phyloP scores from a whole-genome alignment of 164 flowering plant species.

The grape (Vitis vinifera) region DNA sequence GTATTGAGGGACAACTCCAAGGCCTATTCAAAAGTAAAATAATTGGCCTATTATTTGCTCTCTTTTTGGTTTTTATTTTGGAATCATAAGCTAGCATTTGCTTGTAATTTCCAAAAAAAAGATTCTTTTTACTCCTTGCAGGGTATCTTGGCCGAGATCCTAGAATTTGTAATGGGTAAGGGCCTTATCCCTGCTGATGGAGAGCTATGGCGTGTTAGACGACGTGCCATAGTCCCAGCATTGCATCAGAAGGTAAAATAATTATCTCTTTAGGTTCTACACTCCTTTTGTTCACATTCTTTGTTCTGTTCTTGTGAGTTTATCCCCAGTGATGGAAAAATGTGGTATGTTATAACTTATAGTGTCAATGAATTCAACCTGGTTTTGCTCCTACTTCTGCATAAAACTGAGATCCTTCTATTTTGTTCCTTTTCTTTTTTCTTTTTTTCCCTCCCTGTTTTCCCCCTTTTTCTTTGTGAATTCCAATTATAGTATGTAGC shows the following conservation, averaged over 20 bases:
- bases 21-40: slow-evolving; percentile 85
- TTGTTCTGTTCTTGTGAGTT: neutral
- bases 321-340: neutral
- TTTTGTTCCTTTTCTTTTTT: neutral
- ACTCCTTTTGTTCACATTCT: neutral
- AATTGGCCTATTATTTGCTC: neutral
- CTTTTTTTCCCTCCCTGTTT: neutral
- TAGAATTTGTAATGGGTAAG: slow-evolving; percentile 98
- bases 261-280: neutral
- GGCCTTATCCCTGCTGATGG: slow-evolving; percentile 99
- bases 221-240: slow-evolving; percentile 96
- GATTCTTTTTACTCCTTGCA: slow-evolving; percentile 23
- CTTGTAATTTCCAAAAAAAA: neutral
- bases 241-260: slow-evolving; percentile 81
- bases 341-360: neutral
- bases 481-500: slow-evolving; percentile 65
- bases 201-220: slow-evolving; percentile 89
- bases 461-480: neutral
- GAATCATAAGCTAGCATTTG: neutral
- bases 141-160: slow-evolving; percentile 95
- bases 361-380: neutral
- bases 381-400: neutral
- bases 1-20: slow-evolving; percentile 85
- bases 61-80: neutral
- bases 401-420: neutral